Conservation (phyloP, 176 grass and related monocot species). For the Carex cristatella region DNA sequence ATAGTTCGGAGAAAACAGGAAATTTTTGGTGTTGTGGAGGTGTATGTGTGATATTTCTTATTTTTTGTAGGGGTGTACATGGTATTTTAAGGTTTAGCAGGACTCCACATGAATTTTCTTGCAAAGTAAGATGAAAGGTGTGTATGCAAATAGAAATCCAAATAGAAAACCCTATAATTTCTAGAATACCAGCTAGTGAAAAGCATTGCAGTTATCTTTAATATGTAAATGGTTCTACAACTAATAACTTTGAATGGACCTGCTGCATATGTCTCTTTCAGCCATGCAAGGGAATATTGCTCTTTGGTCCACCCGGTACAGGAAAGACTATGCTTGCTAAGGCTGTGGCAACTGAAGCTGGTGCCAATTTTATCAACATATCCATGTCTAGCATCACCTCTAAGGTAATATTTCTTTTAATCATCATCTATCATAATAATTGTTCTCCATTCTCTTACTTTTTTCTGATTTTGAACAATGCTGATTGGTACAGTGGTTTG, state of each 20-base stretch:
- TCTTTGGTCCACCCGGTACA: conserved; percentile 92
- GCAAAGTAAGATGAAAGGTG: conserved; percentile 14
- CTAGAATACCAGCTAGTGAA: not conserved
- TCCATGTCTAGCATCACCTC: conserved; percentile 99
- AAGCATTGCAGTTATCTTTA: conserved; percentile 1
- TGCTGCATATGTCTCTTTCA: conserved; percentile 25
- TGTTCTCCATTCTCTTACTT: conserved; percentile 21
- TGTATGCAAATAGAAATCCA: conserved; percentile 15
- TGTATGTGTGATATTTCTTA: conserved; percentile 19
- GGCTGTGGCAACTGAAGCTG: conserved; percentile 98
- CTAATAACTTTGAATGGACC: not conserved
- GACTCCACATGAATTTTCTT: conserved; percentile 13
- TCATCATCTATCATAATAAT: conserved; percentile 8
- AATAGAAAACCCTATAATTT: conserved; percentile 7
- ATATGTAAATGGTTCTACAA: not conserved
- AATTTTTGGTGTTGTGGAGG: not conserved
- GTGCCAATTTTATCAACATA: conserved; percentile 98
- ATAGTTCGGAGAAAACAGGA: not conserved
- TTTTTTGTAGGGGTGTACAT: conserved; percentile 2
- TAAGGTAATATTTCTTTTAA: conserved; percentile 44
- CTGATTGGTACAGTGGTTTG: conserved; percentile 81
- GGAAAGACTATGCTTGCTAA: conserved; percentile 99
- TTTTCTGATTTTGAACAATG: conserved; percentile 35
- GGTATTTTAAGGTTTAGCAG: conserved; percentile 14
- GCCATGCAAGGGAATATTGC: conserved; percentile 97